A percentile compares a stretch with the other conserved stretches of the same genome.
phyloP scores from a whole-genome alignment of 1,284 basidiomycete species.

The Clitocybe nebularis region DNA sequence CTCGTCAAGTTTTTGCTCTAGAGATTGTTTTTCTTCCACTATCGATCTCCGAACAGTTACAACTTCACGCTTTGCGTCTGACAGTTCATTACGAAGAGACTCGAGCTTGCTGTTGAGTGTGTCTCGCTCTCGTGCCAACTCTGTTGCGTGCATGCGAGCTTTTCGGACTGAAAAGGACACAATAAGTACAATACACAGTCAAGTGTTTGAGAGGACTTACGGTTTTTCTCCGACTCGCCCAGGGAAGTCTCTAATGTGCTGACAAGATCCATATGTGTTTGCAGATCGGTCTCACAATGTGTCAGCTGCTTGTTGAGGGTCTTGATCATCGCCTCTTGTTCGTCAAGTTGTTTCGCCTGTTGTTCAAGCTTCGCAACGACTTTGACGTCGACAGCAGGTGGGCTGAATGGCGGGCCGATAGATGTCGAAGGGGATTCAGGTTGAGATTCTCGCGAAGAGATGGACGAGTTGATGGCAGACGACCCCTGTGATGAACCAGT shows the following conservation, averaged over 20 bases:
- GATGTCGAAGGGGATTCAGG: slow-evolving; percentile 70
- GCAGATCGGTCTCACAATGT: slow-evolving; percentile 87
- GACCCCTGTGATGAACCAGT: slow-evolving; percentile 55
- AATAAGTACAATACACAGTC: slow-evolving; percentile 9
- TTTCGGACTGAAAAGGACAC: slow-evolving; percentile 65
- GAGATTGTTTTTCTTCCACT: slow-evolving; percentile 79
- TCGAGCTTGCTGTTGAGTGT: slow-evolving; percentile 62
- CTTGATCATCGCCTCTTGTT: slow-evolving; percentile 88
- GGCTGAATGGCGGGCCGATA: slow-evolving; percentile 33
- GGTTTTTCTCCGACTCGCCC: slow-evolving; percentile 86
- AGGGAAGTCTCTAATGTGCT: slow-evolving; percentile 78
- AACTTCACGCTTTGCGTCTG: slow-evolving; percentile 74
- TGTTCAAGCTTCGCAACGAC: slow-evolving; percentile 60
- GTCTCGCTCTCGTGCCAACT: slow-evolving; percentile 82
- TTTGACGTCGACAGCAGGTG: slow-evolving; percentile 49
- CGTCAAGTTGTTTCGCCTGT: slow-evolving; percentile 72
- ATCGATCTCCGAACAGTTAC: slow-evolving; percentile 73
- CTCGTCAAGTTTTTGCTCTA: slow-evolving; percentile 77
- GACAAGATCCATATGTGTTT: slow-evolving; percentile 90
- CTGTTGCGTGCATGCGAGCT: slow-evolving; percentile 85
- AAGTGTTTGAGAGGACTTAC: slow-evolving; percentile 44
- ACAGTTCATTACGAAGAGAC: slow-evolving; percentile 63
- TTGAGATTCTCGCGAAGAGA: slow-evolving; percentile 61
- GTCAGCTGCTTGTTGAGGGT: slow-evolving; percentile 88
- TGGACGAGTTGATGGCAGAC: slow-evolving; percentile 46